Evolutionary conservation across 2,329 filamentous ascomycete genomes (phyloP), one percentile per base, ranked within the genome.

Genomic region (Colletotrichum sp.): DNA sequence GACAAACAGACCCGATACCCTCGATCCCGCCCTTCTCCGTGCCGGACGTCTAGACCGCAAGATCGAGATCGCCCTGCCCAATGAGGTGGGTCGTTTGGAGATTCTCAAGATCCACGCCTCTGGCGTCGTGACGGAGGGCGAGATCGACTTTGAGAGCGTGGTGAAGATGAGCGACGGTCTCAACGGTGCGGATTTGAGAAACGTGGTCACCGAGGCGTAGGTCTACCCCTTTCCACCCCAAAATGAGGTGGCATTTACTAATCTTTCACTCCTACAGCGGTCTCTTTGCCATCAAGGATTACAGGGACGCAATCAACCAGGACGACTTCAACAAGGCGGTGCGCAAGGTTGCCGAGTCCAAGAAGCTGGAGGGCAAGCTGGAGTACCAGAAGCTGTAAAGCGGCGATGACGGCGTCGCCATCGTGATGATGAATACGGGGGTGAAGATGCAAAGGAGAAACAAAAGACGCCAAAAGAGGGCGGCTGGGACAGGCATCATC

Each of bases 271-370:
- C 62, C 4, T 77, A 65, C 76, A 97, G 95, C 79, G 97, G 97
- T 78, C 88, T 99, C 52, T 98, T 98, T 85, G 96, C 97, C 58
- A 99, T 99, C 91, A 98, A 98, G 86, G 97, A 98, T 83, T 98
- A 98, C 85, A 90, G 97, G 77, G 97, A 99, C 81, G 92, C 96
- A 14, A 95, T 99, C 86, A 98, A 95, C 87, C 97, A 99, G 85
- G 97, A 99, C 82, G 97, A 99, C 83, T 98, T 98, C 92, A 99
- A 98, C 89, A 98, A 98, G 88, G 97, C 97, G 5, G 97, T 99
- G 70, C 93, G 97, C 79, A 99, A 99, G 91, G 94, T 99, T 79
- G 96, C 95, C 18, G 97, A 99, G 86, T 91, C 95, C 77, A 99
- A 99, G 95, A 99, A 99, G 88, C 87, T 99, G 81, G 97, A 99